Evolutionary conservation across 768 basidiomycete genomes (phyloP).

Genomic region (Crassisporium funariophilum): DNA sequence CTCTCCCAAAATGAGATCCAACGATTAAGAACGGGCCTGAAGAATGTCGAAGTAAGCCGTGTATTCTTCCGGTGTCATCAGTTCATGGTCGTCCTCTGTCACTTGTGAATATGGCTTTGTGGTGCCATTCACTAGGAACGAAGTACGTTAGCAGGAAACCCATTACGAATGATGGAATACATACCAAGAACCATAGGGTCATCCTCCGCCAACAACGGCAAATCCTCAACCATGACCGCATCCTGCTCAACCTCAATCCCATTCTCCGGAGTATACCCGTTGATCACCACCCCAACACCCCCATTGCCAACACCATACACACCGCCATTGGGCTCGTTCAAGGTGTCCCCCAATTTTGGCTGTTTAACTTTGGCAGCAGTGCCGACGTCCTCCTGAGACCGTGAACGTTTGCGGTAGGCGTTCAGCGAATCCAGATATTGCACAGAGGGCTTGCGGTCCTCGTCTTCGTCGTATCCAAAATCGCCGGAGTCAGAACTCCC

Average conservation of each 20-base stretch:
- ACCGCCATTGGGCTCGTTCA: conserved; percentile 18
- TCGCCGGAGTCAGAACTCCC: conserved; percentile 52
- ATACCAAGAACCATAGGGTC: conserved; percentile 73
- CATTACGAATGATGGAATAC: conserved; percentile 22
- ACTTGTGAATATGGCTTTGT: conserved; percentile 76
- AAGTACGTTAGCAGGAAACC: conserved; percentile 1
- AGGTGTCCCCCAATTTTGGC: too few species aligned
- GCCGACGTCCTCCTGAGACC: conserved; percentile 64
- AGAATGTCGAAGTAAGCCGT: conserved; percentile 75
- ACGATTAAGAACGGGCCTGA: conserved; percentile 43
- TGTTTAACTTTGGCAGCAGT: conserved; percentile 44
- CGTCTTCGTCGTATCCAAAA: conserved; percentile 56
- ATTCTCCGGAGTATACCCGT: conserved; percentile 12
- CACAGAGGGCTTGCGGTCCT: conserved; percentile 67
- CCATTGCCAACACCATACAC: conserved; percentile 23
- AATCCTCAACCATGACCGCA: conserved; percentile 19
- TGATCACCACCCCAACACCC: conserved; percentile 3
- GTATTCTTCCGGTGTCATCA: conserved; percentile 95
- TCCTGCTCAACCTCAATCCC: conserved; percentile 16
- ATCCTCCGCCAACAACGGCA: conserved; percentile 32
- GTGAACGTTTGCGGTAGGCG: conserved; percentile 73
- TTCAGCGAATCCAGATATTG: conserved; percentile 72
- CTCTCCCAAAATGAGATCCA: background rate
- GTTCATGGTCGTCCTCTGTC: conserved; percentile 89
- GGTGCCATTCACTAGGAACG: conserved; percentile 66